phyloP scores from a whole-genome alignment of 2,329 filamentous ascomycete species.

The Monilinia vaccinii-corymbosi region DNA sequence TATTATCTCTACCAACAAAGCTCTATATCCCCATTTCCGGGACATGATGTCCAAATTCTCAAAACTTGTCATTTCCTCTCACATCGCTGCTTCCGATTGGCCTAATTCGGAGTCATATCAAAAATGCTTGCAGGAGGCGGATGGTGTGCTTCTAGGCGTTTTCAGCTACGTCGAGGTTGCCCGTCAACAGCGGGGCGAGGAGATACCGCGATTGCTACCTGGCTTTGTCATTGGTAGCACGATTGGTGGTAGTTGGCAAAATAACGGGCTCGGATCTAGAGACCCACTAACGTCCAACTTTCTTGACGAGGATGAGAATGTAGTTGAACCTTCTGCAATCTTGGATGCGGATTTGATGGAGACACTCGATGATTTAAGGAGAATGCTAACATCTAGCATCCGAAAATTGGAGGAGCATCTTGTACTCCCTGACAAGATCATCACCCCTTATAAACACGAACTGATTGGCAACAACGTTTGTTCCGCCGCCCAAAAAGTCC shows the following conservation, averaged over 20 bases:
- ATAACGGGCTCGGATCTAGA: conserved; percentile 54
- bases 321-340: conserved; percentile 59
- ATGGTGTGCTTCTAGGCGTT: conserved; percentile 86
- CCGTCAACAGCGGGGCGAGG: conserved; percentile 83
- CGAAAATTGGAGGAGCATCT: conserved; percentile 82
- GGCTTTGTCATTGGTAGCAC: conserved; percentile 85
- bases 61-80: conserved; percentile 95
- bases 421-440: conserved; percentile 66
- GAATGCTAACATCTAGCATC: conserved; percentile 76
- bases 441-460: conserved; percentile 70
- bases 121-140: conserved; percentile 95
- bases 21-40: conserved; percentile 90
- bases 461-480: conserved; percentile 77
- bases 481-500: conserved; percentile 63
- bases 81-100: conserved; percentile 95
- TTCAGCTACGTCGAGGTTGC: conserved; percentile 96
- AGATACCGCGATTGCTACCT: conserved; percentile 84
- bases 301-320: conserved; percentile 70
- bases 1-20: conserved; percentile 98
- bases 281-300: conserved; percentile 75
- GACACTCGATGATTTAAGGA: conserved; percentile 75
- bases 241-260: conserved; percentile 81
- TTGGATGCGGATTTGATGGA: conserved; percentile 74
- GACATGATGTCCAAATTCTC: conserved; percentile 99
- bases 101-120: conserved; percentile 87